Conservation (phyloP, 148 eudicot genomes). For the Amaranthus palmeri region DNA sequence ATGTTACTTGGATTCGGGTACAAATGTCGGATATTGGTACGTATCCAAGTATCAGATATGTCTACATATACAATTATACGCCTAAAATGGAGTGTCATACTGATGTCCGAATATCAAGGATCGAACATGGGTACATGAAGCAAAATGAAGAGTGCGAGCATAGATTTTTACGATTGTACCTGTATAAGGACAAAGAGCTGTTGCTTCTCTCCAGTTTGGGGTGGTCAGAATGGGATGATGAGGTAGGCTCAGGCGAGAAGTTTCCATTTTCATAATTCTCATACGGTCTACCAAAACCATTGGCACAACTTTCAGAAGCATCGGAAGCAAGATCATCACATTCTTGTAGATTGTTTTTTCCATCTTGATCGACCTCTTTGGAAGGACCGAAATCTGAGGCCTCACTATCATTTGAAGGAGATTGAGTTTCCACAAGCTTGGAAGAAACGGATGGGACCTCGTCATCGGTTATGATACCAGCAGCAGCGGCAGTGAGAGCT, state of each 20-base stretch:
- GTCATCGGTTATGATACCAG: slow-evolving; percentile 63
- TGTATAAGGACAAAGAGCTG: slow-evolving; percentile 62
- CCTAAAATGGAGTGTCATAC: no score
- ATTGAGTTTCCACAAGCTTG: slow-evolving; percentile 40
- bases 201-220: slow-evolving; percentile 43
- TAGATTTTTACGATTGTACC: slow-evolving; percentile 19
- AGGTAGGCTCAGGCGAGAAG: slow-evolving; percentile 34
- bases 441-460: slow-evolving; percentile 46
- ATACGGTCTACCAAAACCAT: slow-evolving; percentile 32
- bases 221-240: slow-evolving; percentile 28
- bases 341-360: slow-evolving; percentile 33
- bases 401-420: slow-evolving; percentile 68
- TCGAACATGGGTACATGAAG: no score
- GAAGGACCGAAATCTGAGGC: slow-evolving; percentile 52
- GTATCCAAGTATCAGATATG: no score
- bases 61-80: no score
- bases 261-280: slow-evolving; percentile 40
- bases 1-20: slow-evolving; percentile 7
- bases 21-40: no score
- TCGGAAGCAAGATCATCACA: slow-evolving; percentile 33
- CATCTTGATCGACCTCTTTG: slow-evolving; percentile 40
- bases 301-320: slow-evolving; percentile 37
- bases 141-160: no score
- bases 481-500: slow-evolving; percentile 75
- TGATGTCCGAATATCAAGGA: no score